Base-by-base conservation (phyloP, 108 stramenopile species). In the Skeletonema menzelii region DNA sequence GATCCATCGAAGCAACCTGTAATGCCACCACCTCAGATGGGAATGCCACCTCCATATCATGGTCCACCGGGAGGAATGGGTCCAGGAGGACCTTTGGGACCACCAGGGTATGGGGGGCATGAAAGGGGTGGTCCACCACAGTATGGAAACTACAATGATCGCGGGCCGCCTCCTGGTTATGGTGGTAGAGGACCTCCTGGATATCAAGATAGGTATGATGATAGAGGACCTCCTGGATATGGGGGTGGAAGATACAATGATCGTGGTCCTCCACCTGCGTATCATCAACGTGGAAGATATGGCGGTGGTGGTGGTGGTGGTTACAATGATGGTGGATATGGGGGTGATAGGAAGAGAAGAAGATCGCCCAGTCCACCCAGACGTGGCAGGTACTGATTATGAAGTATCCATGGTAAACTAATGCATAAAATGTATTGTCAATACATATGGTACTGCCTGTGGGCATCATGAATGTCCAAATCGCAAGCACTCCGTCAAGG, bases 1-100 rank as follows among this genome's bases (percentile, higher is more conserved):
- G 91, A 95, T 78, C 89, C 92, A 11, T 65, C 84, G 71, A 86
- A 57, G 61, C 73, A 57, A 62, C 64, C 20, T 2, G 22, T 13
- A 13, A 27, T 53, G 35, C 31, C 22, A 20, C 27, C 24, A 63
- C 75, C 55, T 67, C 65, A 28, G 38, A 53, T 12, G 38, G 31
- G 31, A 3, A 47, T 27, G 73, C 79, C 40, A 32, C 79, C 15
- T 31, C 59, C 7, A 10, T 31, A 44, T 28, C 60, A 30, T 27
- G 72, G 72, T 32, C 68, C 46, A n/a, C 68, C 47, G 26, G 63
- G 47, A 20, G 81, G 82, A 24, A 79, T 79, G 66, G 72, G 73
- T 35, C 60, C 79, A 15, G 83, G 14, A 70, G 56, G 15, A 71
- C 59, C 67, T 2, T 34, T 55, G 63, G 64, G 61, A 14, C 60